Conservation (phyloP, 108 stramenopile species). For the Conticribra weissflogii region DNA sequence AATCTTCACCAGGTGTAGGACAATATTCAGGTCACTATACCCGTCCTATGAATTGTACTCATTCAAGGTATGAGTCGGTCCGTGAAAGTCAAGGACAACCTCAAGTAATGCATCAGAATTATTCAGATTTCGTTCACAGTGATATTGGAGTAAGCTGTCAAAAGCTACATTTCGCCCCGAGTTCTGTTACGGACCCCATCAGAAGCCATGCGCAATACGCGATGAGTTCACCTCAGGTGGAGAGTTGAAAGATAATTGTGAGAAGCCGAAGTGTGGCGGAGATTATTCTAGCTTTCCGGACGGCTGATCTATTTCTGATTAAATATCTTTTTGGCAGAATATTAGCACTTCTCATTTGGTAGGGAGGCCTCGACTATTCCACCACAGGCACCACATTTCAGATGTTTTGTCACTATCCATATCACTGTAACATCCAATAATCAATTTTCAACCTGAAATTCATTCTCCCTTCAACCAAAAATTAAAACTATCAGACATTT, state of each 20-base stretch:
- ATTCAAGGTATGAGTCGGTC: not conserved
- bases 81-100: not conserved
- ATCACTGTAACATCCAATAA: too few species aligned
- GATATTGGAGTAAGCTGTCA: slow-evolving; percentile 24
- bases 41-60: slow-evolving; percentile 7
- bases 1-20: not conserved
- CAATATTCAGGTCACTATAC: not conserved
- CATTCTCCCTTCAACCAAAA: too few species aligned
- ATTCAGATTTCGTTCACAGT: slow-evolving; percentile 11
- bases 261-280: too few species aligned
- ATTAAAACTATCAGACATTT: too few species aligned
- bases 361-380: too few species aligned
- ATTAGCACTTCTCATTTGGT: too few species aligned
- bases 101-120: slow-evolving; percentile 4
- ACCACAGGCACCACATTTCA: too few species aligned
- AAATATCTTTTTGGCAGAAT: too few species aligned
- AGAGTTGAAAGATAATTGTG: slow-evolving; percentile 20
- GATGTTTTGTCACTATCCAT: too few species aligned
- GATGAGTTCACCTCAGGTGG: slow-evolving; percentile 24
- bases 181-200: slow-evolving; percentile 11
- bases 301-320: too few species aligned
- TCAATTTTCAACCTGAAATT: too few species aligned
- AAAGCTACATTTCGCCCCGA: slow-evolving; percentile 3
- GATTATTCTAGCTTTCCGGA: too few species aligned
- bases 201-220: slow-evolving; percentile 5